Evolutionary conservation across 148 eudicot species (phyloP).

Genomic region (Spergularia bocconei): DNA sequence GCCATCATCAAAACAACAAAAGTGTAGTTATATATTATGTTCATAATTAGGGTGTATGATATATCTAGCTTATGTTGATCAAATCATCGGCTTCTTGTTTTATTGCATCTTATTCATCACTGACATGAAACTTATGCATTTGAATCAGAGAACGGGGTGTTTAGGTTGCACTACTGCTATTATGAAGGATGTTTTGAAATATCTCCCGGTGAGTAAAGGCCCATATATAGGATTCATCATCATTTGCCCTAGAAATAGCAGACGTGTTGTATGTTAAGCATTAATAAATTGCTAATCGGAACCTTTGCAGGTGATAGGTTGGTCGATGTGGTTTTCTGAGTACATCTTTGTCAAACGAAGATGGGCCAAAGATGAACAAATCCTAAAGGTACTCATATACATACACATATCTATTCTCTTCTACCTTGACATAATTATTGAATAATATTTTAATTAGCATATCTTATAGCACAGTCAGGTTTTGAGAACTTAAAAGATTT

Average conservation of each 20-base stretch:
- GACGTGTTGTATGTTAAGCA: background rate
- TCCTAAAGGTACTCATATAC: constrained; percentile 51
- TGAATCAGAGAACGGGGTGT: constrained; percentile 69
- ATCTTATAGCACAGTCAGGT: constrained; percentile 38
- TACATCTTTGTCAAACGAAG: constrained; percentile 83
- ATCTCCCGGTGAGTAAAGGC: constrained; percentile 65
- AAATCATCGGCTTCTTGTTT: background rate
- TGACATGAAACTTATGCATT: background rate
- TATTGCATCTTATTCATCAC: background rate
- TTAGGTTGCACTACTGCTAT: constrained; percentile 80
- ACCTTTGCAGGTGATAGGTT: constrained; percentile 72
- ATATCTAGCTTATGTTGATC: background rate
- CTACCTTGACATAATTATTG: background rate
- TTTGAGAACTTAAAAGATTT: constrained; percentile 54
- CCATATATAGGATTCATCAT: background rate
- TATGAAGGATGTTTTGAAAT: constrained; percentile 72
- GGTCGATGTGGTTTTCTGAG: constrained; percentile 99
- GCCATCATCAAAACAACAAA: too few relatives aligned
- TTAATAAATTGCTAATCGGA: background rate
- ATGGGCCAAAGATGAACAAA: constrained; percentile 83
- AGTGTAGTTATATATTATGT: background rate
- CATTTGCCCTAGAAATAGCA: background rate
- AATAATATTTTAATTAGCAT: constrained; percentile 4
- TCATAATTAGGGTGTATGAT: background rate
- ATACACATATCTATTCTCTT: constrained; percentile 8